Evolutionary conservation across 306 rosid species (phyloP).

Genomic region (Quercus robur): DNA sequence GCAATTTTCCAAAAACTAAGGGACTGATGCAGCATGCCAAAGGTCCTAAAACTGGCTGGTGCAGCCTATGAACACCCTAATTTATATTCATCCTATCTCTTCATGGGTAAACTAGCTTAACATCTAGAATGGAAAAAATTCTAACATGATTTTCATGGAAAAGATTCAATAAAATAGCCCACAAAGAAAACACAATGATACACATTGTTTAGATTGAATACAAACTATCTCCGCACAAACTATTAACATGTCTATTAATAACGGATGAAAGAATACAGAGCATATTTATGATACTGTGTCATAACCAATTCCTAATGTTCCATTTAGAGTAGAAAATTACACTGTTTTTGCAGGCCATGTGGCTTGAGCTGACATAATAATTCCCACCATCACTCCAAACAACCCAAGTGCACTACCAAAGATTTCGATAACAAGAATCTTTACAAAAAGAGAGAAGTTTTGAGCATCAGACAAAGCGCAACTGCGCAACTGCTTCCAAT

Average conservation of each 20-base stretch:
- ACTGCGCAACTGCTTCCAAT: slow-evolving; percentile 98
- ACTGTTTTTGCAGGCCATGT: slow-evolving; percentile 70
- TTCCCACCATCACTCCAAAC: slow-evolving; percentile 53
- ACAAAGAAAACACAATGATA: no score
- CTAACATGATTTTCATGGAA: no score
- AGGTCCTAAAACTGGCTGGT: no score
- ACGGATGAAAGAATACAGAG: slow-evolving; percentile 13
- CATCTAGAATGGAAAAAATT: no score
- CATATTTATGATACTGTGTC: slow-evolving; percentile 4
- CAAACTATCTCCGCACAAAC: not conserved
- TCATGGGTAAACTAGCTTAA: no score
- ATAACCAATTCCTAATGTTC: slow-evolving; percentile 2
- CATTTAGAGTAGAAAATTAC: slow-evolving; percentile 13
- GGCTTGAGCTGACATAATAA: slow-evolving; percentile 98
- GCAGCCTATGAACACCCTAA: no score
- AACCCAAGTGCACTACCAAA: no score
- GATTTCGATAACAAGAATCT: slow-evolving; percentile 95
- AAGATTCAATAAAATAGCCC: no score
- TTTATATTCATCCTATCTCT: no score
- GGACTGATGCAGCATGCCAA: no score
- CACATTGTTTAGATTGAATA: not conserved
- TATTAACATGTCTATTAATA: slow-evolving; percentile 35
- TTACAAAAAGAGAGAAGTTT: slow-evolving; percentile 91
- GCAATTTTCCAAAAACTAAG: no score
- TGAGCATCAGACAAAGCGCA: slow-evolving; percentile 98